Evolutionary conservation across 495 filamentous ascomycete species (phyloP), one percentile per base, ranked within the genome.

Genomic region (Podospora tetraspora): DNA sequence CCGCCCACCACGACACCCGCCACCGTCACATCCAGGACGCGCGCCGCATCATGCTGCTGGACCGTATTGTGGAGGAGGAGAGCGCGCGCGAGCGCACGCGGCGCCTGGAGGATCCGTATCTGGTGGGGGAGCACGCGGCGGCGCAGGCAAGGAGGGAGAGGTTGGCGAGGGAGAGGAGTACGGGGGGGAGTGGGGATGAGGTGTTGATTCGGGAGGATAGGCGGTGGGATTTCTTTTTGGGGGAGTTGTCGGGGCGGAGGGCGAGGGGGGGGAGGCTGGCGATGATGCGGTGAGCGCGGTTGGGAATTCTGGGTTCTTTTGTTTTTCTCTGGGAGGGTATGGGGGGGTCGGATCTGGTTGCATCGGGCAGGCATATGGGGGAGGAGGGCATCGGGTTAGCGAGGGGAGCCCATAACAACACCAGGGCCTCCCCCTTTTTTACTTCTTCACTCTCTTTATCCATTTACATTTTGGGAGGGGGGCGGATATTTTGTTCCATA

Each of bases 91-190:
- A 69, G 58, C 69, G 71, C 22, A 61, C 79, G 13, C 73, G 81
- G n/a, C 82, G 81, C 25, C 78, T 83, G 24, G 84, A 86, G 71
- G 84, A 85, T 68, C 84, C 83, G 8, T 77, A 83, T 23, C 77
- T 85, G 8, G 84, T 85, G 0, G 84, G 84, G 34, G 84, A 86
- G 74, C 77, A 79, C 68, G 84, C 80, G 12, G 84, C 84, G 22
- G 74, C 75, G 22, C 67, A 72, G 61, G 83, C 82, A 22, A 69
- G 80, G 62, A 70, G 68, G 57, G 80, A 83, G 76, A 77, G 84
- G 69, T 66, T 83, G 61, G 81, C 79, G 34, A 67, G 81, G 60
- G 79, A 85, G 76, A 78, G 43, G 16, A 52, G 16, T 12, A 43
- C 12, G 1, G 29, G 29, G 9, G 32, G 32, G 32, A 75, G 34